Conservation (phyloP, 768 basidiomycete genomes). For the Panaeolus papilionaceus region DNA sequence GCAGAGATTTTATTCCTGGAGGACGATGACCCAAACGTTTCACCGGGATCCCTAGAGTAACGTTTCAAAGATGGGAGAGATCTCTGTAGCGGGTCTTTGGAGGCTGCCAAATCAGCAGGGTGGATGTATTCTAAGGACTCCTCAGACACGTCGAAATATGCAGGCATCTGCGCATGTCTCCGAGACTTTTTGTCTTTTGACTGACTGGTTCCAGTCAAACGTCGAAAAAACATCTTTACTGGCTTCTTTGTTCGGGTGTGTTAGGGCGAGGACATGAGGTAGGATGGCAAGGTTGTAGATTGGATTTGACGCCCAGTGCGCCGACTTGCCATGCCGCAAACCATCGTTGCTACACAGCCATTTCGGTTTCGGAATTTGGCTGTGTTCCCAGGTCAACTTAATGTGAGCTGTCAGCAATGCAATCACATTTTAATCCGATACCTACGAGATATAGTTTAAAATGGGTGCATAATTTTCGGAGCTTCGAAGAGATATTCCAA, state of each 20-base stretch:
- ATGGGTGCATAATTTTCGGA: not conserved
- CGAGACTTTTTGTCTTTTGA: constrained; percentile 1
- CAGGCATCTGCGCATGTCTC: not conserved
- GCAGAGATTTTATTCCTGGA: not conserved
- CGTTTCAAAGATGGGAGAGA: constrained; percentile 5
- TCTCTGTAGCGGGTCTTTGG: not conserved
- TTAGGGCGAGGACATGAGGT: not conserved
- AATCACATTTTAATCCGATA: not conserved
- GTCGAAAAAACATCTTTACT: not conserved
- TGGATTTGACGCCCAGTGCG: not conserved
- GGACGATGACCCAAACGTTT: not conserved
- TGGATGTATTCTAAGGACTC: not conserved
- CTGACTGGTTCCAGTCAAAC: not conserved
- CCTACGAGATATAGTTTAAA: not conserved
- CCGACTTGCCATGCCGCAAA: not conserved
- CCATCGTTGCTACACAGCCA: constrained; percentile 7
- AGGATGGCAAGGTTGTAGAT: not conserved
- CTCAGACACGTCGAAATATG: not conserved
- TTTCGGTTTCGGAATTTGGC: not conserved
- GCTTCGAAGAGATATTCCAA: too few relatives aligned
- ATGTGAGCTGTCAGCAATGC: not conserved
- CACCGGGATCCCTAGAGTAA: constrained; percentile 3
- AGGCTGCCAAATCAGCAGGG: constrained; percentile 2
- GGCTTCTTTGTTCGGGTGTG: not conserved
- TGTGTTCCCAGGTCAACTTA: constrained; percentile 12